Percentiles rank a stretch among this genome's conserved stretches.
Conservation (phyloP, 2,329 filamentous ascomycete genomes). For the Hymenoscyphus linearis region DNA sequence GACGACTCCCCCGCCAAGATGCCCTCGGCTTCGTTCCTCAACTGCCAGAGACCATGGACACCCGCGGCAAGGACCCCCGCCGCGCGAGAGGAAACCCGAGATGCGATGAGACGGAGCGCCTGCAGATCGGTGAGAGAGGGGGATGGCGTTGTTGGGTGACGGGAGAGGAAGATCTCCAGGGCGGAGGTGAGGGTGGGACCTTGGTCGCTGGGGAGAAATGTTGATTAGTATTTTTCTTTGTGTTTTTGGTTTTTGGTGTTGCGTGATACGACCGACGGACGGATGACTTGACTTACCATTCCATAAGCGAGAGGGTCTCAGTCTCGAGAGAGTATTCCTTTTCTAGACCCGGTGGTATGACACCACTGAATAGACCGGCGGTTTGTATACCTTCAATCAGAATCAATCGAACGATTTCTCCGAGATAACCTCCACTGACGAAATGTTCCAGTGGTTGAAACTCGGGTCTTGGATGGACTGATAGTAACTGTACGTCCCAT, state of each 20-base stretch:
- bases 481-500: slow-evolving; percentile 53
- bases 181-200: slow-evolving; percentile 32
- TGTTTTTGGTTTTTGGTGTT: neutral
- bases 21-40: slow-evolving; percentile 44
- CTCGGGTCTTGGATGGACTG: slow-evolving; percentile 48
- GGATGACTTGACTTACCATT: slow-evolving; percentile 50
- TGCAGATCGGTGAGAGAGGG: slow-evolving; percentile 45
- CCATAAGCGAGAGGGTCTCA: slow-evolving; percentile 48
- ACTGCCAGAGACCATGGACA: slow-evolving; percentile 53
- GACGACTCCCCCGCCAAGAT: slow-evolving; percentile 32
- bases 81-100: slow-evolving; percentile 51
- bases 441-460: slow-evolving; percentile 60
- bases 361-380: slow-evolving; percentile 50
- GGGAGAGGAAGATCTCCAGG: slow-evolving; percentile 42
- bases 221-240: slow-evolving; percentile 9
- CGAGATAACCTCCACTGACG: slow-evolving; percentile 61
- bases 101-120: slow-evolving; percentile 49
- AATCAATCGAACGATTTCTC: slow-evolving; percentile 56
- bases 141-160: slow-evolving; percentile 41
- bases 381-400: slow-evolving; percentile 54
- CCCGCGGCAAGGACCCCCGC: slow-evolving; percentile 54
- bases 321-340: slow-evolving; percentile 54
- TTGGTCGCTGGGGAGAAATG: slow-evolving; percentile 11
- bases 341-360: slow-evolving; percentile 48
- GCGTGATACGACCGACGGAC: neutral